These are phyloP conservation scores for Erucastrum elatum DNA, from an alignment of 345 rosid genomes.

Conservation along the genomic window DNA sequence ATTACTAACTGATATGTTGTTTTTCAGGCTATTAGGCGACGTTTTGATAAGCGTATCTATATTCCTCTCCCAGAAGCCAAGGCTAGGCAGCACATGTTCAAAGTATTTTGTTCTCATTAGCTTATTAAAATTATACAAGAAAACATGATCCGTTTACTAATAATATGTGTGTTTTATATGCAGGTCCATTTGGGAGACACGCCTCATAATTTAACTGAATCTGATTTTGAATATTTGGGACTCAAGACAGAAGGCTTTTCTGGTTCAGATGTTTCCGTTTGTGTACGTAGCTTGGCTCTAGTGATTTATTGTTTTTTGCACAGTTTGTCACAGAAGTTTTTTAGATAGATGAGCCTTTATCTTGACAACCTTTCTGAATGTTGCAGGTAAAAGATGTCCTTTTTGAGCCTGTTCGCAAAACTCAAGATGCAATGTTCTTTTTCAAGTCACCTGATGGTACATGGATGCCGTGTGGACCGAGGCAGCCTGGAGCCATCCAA, in stretches of 20 bases:
- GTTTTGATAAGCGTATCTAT: constrained; percentile 95
- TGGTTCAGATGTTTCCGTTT: constrained; percentile 92
- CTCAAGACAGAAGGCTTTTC: constrained; percentile 85
- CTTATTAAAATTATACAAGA: not conserved
- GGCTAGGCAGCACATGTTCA: constrained; percentile 94
- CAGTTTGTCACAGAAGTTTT: not conserved
- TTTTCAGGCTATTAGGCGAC: constrained; percentile 82
- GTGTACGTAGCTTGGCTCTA: constrained; percentile 55
- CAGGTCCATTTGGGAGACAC: constrained; percentile 98
- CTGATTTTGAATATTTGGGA: constrained; percentile 84
- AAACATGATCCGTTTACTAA: not conserved
- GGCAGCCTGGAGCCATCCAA: constrained; percentile 73
- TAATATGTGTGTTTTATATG: not conserved
- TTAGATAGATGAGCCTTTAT: not conserved
- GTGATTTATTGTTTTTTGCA: not conserved
- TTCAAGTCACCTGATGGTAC: constrained; percentile 54
- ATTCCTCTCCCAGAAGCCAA: constrained; percentile 92
- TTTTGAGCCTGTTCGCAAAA: constrained; percentile 93
- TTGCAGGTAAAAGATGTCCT: constrained; percentile 89
- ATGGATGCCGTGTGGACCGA: constrained; percentile 93
- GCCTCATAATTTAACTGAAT: constrained; percentile 81
- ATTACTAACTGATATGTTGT: constrained; percentile 25
- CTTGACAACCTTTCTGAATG: not conserved
- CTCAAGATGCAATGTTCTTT: constrained; percentile 89
- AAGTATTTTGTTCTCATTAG: constrained; percentile 46